A percentile compares a stretch with the other conserved stretches of the same genome.
Evolutionary conservation across 768 basidiomycete genomes (phyloP).

Genomic region (Hypsizygus marmoreus): DNA sequence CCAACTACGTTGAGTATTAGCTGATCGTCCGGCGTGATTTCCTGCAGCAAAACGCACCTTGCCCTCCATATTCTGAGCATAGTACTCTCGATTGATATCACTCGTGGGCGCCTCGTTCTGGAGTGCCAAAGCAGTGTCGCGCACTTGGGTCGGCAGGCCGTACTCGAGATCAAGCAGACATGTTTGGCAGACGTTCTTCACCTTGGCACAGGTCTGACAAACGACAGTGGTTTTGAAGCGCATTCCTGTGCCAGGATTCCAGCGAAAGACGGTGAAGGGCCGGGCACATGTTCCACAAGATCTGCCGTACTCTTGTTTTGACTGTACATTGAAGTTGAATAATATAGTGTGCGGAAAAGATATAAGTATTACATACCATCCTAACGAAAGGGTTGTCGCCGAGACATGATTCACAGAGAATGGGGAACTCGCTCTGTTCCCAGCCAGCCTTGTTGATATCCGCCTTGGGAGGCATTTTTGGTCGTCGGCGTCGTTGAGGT

Average conservation of each 20-base stretch:
- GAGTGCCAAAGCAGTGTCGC: constrained; percentile 89
- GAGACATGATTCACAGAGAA: constrained; percentile 91
- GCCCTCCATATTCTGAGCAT: constrained; percentile 88
- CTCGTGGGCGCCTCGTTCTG: constrained; percentile 91
- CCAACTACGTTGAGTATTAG: constrained; percentile 49
- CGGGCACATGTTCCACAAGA: constrained; percentile 98
- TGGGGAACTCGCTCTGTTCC: constrained; percentile 93
- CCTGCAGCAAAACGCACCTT: constrained; percentile 53
- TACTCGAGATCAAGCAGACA: constrained; percentile 97
- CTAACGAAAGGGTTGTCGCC: constrained; percentile 91
- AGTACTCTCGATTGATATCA: constrained; percentile 96
- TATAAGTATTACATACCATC: constrained; percentile 63
- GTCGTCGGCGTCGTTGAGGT: constrained; percentile 12
- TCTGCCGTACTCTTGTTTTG: constrained; percentile 94
- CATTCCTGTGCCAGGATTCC: constrained; percentile 94
- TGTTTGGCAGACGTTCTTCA: constrained; percentile 96
- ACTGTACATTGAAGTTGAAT: constrained; percentile 47
- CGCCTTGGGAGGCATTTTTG: constrained; percentile 74
- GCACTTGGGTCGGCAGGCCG: constrained; percentile 93
- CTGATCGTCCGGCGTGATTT: background rate
- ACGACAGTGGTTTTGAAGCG: constrained; percentile 97
- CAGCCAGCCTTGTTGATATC: constrained; percentile 95
- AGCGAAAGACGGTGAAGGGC: constrained; percentile 96
- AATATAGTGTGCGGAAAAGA: background rate
- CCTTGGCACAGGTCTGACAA: constrained; percentile 96